Percentiles rank a stretch among this genome's conserved stretches.
phyloP scores from a whole-genome alignment of 768 basidiomycete species.

The Lactifluus rugatus region DNA sequence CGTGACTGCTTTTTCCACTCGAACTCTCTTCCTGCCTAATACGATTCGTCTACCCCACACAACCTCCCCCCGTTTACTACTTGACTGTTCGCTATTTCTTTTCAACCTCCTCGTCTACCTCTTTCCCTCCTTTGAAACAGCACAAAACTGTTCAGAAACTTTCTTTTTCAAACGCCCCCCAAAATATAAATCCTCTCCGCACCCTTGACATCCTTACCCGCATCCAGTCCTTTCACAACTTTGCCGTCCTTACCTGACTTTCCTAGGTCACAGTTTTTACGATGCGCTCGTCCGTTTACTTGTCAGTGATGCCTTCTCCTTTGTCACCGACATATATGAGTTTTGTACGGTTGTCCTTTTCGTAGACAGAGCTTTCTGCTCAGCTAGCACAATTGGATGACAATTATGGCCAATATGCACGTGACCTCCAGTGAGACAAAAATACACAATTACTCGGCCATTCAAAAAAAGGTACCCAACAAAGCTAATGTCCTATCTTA shows the following conservation, averaged over 20 bases:
- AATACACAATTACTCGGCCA: background rate
- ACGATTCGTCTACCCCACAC: constrained; percentile 3
- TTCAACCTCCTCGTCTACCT: background rate
- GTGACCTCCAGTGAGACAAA: constrained; percentile 2
- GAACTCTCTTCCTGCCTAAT: constrained; percentile 6
- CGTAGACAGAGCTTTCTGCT: constrained; percentile 1
- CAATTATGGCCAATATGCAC: constrained; percentile 12
- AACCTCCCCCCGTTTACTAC: background rate
- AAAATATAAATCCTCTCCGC: constrained; percentile 7
- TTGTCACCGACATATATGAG: constrained; percentile 3
- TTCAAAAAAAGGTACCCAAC: constrained; percentile 2
- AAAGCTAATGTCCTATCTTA: background rate
- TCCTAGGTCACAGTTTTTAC: constrained; percentile 8
- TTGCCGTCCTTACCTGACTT: constrained; percentile 20
- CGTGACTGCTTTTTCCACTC: background rate
- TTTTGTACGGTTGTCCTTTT: constrained; percentile 9
- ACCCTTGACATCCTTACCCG: constrained; percentile 5
- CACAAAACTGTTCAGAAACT: background rate
- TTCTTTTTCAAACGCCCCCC: background rate
- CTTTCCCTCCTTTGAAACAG: constrained; percentile 10
- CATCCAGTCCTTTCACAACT: constrained; percentile 16
- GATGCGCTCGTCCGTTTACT: constrained; percentile 7
- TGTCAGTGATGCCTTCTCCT: background rate
- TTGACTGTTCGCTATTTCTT: constrained; percentile 6
- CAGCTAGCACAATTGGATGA: constrained; percentile 10